These are phyloP conservation scores for Hyaloscypha variabilis DNA, from an alignment of 495 filamentous ascomycete species.

Conservation along the genomic window DNA sequence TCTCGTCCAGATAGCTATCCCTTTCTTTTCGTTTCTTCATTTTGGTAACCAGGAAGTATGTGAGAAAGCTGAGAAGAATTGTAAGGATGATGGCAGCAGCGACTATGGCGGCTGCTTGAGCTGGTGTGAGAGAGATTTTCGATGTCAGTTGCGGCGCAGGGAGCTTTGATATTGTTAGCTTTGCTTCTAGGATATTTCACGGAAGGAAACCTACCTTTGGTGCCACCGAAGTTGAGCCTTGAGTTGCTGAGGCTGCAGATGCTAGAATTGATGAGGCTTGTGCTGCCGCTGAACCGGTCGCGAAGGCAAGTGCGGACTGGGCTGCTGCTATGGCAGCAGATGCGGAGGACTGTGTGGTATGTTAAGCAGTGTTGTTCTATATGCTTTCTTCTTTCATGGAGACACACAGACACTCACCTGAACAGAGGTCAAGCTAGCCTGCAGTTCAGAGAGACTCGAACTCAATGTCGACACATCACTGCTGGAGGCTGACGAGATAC, in stretches of 20 bases:
- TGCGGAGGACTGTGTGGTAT: background rate
- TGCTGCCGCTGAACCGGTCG: conserved; percentile 14
- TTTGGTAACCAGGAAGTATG: conserved; percentile 5
- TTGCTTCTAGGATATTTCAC: too few species aligned
- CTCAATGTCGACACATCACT: conserved; percentile 16
- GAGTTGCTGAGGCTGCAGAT: conserved; percentile 11
- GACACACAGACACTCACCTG: too few species aligned
- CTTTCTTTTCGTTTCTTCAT: conserved; percentile 11
- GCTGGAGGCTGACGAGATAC: conserved; percentile 13
- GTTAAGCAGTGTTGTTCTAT: too few species aligned
- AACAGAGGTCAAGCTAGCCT: conserved; percentile 12
- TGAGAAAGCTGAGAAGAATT: conserved; percentile 1
- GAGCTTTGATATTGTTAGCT: background rate
- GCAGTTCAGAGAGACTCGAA: conserved; percentile 10
- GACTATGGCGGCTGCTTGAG: conserved; percentile 7
- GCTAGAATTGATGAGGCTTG: conserved; percentile 19
- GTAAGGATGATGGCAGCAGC: conserved; percentile 1
- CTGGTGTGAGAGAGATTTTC: background rate
- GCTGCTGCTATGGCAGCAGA: conserved; percentile 15
- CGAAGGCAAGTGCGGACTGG: conserved; percentile 10
- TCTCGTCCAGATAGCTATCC: conserved; percentile 14
- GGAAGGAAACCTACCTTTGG: background rate
- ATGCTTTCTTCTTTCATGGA: too few species aligned
- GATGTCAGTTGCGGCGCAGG: background rate
- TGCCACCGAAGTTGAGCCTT: background rate